phyloP scores from a whole-genome alignment of 345 rosid genomes.

The Geranium brycei region DNA sequence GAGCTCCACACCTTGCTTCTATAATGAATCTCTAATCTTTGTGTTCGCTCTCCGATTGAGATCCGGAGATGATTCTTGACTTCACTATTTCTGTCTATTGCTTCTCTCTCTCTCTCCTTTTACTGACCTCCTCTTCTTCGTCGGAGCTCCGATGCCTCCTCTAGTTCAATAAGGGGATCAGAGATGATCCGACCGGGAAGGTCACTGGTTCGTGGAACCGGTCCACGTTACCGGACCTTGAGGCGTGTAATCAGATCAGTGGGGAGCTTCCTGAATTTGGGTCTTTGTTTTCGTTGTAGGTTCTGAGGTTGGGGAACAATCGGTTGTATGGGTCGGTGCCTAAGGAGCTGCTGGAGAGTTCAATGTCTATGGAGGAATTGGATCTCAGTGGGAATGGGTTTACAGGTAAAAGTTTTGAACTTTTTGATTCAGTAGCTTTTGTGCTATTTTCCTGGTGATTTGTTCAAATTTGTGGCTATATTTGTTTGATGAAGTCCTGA shows the following conservation, averaged over 20 bases:
- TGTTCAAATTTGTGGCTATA: neutral
- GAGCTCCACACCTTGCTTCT: neutral
- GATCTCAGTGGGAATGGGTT: constrained; percentile 87
- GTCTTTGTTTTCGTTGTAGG: constrained; percentile 38
- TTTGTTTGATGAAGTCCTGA: neutral
- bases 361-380: constrained; percentile 45
- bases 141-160: constrained; percentile 54
- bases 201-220: constrained; percentile 33
- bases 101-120: constrained; percentile 8
- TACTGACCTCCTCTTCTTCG: constrained; percentile 17
- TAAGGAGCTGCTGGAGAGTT: constrained; percentile 43
- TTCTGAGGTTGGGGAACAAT: constrained; percentile 55
- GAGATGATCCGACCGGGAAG: constrained; percentile 27
- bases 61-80: constrained; percentile 28
- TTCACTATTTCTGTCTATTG: constrained; percentile 7
- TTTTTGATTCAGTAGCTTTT: neutral
- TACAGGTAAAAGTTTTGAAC: constrained; percentile 40
- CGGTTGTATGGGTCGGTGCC: constrained; percentile 52
- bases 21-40: constrained; percentile 19
- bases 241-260: too few species aligned
- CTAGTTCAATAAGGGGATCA: constrained; percentile 84
- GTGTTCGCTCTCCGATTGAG: neutral
- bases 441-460: neutral
- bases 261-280: too few species aligned
- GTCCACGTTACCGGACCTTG: constrained; percentile 20